phyloP scores from a whole-genome alignment of 192 early-diverging fungal species.

The Rhizoclosmatium globosum region DNA sequence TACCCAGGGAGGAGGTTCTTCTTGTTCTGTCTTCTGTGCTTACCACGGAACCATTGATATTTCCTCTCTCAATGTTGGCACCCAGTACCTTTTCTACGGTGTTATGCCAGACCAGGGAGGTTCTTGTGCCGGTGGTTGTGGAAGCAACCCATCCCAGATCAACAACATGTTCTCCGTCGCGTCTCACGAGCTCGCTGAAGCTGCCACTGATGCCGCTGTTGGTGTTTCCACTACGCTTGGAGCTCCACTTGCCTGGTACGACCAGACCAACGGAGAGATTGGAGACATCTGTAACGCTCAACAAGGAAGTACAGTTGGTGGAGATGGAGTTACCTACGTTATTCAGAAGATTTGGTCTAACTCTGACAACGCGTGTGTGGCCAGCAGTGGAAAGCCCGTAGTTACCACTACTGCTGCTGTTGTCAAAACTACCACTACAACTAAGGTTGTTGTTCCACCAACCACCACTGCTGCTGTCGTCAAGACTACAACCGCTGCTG shows the following conservation, averaged over 20 bases:
- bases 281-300: conserved; percentile 34
- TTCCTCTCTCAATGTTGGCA: conserved; percentile 20
- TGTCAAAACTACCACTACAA: background rate
- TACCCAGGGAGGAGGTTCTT: background rate
- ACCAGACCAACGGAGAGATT: conserved; percentile 29
- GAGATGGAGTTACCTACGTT: conserved; percentile 25
- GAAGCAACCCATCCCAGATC: no score
- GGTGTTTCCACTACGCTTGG: background rate
- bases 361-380: conserved; percentile 4
- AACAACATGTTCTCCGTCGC: no score
- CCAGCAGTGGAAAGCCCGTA: background rate
- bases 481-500: background rate
- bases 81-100: conserved; percentile 40
- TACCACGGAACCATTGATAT: conserved; percentile 47
- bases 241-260: conserved; percentile 32
- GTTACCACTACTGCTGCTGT: background rate
- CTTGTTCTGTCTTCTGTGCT: conserved; percentile 40
- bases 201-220: conserved; percentile 25
- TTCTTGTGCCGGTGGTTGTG: conserved; percentile 44
- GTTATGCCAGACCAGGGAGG: conserved; percentile 53
- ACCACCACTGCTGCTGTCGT: background rate
- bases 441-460: background rate
- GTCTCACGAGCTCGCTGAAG: no score
- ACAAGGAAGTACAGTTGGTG: conserved; percentile 17
- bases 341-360: conserved; percentile 25